Percentiles rank a stretch among this genome's conserved stretches.
phyloP scores from a whole-genome alignment of 768 basidiomycete species.

The Dioszegia crocea region DNA sequence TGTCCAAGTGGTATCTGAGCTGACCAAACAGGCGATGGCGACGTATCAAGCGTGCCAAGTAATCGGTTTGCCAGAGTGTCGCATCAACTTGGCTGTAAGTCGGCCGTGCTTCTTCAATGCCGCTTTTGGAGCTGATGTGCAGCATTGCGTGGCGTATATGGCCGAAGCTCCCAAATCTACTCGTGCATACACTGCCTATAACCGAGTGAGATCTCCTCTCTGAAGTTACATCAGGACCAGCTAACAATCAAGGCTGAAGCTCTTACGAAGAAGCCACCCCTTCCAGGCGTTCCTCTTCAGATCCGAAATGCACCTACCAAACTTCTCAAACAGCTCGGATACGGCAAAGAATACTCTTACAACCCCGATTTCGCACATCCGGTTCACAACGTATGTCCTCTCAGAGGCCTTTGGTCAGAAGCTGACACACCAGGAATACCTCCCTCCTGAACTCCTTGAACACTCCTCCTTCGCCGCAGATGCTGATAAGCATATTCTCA shows the following conservation, averaged over 20 bases:
- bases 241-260: conserved; percentile 55
- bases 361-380: conserved; percentile 68
- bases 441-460: conserved; percentile 55
- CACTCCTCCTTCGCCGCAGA: conserved; percentile 37
- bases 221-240: background rate
- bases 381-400: conserved; percentile 52
- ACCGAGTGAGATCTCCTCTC: conserved; percentile 49
- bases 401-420: no score
- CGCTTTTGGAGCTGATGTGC: background rate
- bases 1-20: background rate
- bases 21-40: conserved; percentile 46
- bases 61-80: conserved; percentile 46
- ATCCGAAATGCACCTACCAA: conserved; percentile 74
- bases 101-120: background rate
- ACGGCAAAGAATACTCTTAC: conserved; percentile 63
- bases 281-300: conserved; percentile 62
- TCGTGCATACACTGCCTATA: conserved; percentile 72
- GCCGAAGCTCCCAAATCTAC: conserved; percentile 80
- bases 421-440: conserved; percentile 63
- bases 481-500: conserved; percentile 52
- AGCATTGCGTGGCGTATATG: conserved; percentile 69
- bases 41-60: conserved; percentile 52
- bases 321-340: conserved; percentile 67
- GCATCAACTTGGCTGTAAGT: conserved; percentile 47
- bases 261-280: conserved; percentile 57